Base-by-base conservation (phyloP, 1,284 basidiomycete species). In the Testicularia cyperi region DNA sequence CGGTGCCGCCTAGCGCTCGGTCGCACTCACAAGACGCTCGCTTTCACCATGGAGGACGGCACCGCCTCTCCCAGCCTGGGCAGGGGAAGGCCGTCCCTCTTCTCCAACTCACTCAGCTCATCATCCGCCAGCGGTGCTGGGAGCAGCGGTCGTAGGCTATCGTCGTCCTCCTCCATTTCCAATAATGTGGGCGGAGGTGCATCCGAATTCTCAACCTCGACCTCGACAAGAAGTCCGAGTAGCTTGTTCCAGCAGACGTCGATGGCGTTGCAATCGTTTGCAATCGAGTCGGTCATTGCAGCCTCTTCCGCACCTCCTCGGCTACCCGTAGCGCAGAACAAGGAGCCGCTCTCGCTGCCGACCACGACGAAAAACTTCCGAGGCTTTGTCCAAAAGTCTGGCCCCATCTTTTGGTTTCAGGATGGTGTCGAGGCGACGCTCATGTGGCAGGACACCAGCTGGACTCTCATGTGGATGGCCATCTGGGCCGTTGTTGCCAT, bases 401-500 rank as follows among this genome's bases (percentile, higher is more conserved):
- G 71, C 3, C 71, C 72, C 2, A 48, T 76, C 43, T 76, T 76
- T 40, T 72, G 58, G 51, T 71, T 76, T 40, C 74, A 76, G 35
- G 74, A 76, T 44, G 60, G 55, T 2, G 70, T 75, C 12, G 70
- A 72, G 35, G 65, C 69, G 19, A 75, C 72, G 23, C 44, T 76
- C 10, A 49, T 69, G 53, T 76, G 74, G 74, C 72, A 76, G 23
- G 69, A 76, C 35, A 64, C 65, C 32, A 60, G 57, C 24, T 71
- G 72, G 72, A 75, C 72, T 19, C 25, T 64, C 6, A 61, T 75
- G 67, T 72, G 73, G 67, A 76, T 76, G 74, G 71, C 51, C 2
- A 68, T 74, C 26, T 75, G 71, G 69, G 74, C 71, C 10, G 44
- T 74, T 5, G 23, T 75, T 5, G 61, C 61, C 30, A 41, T 76